Evolutionary conservation across 164 flowering plant species (phyloP), one percentile per base, ranked within the genome.

Genomic region (Vitis rotundifolia): DNA sequence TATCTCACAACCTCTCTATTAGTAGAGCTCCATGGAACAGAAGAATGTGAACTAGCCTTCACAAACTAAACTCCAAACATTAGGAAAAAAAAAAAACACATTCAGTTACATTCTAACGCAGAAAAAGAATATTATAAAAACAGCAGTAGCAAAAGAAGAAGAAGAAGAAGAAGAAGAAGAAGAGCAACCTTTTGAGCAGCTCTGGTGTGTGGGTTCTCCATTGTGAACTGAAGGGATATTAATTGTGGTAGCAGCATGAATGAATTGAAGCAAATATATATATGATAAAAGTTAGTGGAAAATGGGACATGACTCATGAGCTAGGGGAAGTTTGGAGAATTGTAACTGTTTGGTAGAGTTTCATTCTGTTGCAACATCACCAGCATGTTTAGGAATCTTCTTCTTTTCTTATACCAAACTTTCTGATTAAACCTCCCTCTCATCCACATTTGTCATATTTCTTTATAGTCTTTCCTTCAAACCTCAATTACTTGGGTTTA

Each of bases 361-460:
- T 31, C 28, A 50, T 64, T 73, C 71, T 74, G 85, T 78, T 85
- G 80, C 73, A 9, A 76, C 75, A 81, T 85, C 86, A 69, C 68
- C 65, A 68, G 52, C 73, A 71, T 66, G 26, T 51, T 71, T 16
- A 54, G 71, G 67, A 55, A 56, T 64, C 51, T 75, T 73, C 78
- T 55, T 67, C 72, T 73, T 63, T 12, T 77, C 37, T 52, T 70
- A 31, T 61, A 85, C 86, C 89, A 85, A 85, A 83, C 86, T 64
- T 78, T 83, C 85, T 83, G 86, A 76, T 85, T 74, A 77, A 73
- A 85, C 61, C 81, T 83, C 86, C 73, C 82, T 77, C 81, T 80
- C 86, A 80, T 28, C 22, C 82, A 44, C 15, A 31, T 31, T 67
- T 68, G 28, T 70, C 72, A 11, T 31, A 31, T 14, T 15, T 48